These are phyloP conservation scores for Basipetospora chlamydospora DNA, from an alignment of 2,329 filamentous ascomycete species.

Conservation along the genomic window DNA sequence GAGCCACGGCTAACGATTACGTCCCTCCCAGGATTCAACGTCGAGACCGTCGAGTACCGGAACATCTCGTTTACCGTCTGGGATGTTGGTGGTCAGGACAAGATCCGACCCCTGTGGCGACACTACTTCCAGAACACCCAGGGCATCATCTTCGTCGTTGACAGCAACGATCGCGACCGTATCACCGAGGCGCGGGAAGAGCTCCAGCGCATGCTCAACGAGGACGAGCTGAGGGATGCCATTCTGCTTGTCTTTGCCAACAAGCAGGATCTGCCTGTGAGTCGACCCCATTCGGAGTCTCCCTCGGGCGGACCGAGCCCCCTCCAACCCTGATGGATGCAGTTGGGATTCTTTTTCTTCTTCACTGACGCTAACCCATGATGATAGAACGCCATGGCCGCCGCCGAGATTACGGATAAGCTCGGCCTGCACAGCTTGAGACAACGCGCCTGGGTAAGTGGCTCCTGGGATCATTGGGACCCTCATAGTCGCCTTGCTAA, in stretches of 20 bases:
- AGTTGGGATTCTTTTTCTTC: no score
- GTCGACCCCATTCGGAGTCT: no score
- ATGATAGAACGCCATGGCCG: slow-evolving; percentile 92
- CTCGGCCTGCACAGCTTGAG: slow-evolving; percentile 97
- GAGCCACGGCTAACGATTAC: slow-evolving; percentile 1
- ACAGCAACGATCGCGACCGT: slow-evolving; percentile 97
- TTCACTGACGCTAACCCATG: not conserved
- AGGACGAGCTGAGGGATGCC: slow-evolving; percentile 95
- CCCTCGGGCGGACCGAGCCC: no score
- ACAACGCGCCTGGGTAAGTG: slow-evolving; percentile 94
- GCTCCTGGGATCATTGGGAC: not conserved
- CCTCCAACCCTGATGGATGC: no score
- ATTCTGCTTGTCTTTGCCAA: slow-evolving; percentile 97
- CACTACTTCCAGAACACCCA: slow-evolving; percentile 99
- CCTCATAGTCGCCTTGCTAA: slow-evolving; percentile 2
- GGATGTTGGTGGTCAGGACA: slow-evolving; percentile 99
- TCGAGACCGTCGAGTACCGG: slow-evolving; percentile 99
- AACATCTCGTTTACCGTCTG: slow-evolving; percentile 99
- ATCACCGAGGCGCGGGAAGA: slow-evolving; percentile 94
- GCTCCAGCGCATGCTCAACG: slow-evolving; percentile 95
- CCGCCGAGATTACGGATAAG: slow-evolving; percentile 99
- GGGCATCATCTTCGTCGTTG: slow-evolving; percentile 99
- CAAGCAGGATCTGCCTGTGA: slow-evolving; percentile 97
- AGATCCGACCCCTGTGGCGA: slow-evolving; percentile 98
- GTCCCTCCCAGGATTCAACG: slow-evolving; percentile 68